phyloP scores from a whole-genome alignment of 2,329 filamentous ascomycete genomes.

The Cercospora beticola region DNA sequence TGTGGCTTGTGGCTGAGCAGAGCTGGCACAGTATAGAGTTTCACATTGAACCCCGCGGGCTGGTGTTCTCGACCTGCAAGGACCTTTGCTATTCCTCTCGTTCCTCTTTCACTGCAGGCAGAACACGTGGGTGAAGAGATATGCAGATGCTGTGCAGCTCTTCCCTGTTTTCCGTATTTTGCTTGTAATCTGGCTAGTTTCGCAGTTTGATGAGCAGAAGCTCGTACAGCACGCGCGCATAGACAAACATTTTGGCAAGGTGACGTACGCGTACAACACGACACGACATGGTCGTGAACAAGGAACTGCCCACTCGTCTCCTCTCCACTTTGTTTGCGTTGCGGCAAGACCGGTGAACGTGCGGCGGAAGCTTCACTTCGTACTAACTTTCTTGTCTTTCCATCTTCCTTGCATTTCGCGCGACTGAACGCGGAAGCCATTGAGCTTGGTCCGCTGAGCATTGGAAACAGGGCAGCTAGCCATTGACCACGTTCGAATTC shows the following conservation, averaged over 20 bases:
- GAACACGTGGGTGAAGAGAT: background rate
- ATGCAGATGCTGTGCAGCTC: background rate
- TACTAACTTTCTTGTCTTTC: background rate
- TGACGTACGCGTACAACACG: constrained; percentile 11
- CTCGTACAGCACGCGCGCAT: background rate
- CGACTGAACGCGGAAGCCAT: background rate
- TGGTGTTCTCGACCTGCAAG: constrained; percentile 1
- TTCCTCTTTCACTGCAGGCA: background rate
- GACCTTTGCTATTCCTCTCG: background rate
- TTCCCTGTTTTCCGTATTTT: background rate
- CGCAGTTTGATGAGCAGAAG: background rate
- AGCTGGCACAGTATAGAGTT: background rate
- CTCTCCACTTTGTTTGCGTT: constrained; percentile 5
- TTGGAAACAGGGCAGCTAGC: background rate
- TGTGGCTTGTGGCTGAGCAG: background rate
- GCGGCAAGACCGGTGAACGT: background rate
- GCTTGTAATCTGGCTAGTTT: background rate
- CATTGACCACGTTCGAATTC: background rate
- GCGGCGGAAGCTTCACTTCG: constrained; percentile 1
- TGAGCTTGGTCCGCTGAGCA: background rate
- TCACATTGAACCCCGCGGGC: background rate
- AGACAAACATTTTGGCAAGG: constrained; percentile 2
- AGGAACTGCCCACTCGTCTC: background rate
- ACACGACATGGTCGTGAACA: background rate
- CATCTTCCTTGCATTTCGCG: background rate